phyloP scores from a whole-genome alignment of 371 early-diverging fungal species.

The Umbelopsis sp. region DNA sequence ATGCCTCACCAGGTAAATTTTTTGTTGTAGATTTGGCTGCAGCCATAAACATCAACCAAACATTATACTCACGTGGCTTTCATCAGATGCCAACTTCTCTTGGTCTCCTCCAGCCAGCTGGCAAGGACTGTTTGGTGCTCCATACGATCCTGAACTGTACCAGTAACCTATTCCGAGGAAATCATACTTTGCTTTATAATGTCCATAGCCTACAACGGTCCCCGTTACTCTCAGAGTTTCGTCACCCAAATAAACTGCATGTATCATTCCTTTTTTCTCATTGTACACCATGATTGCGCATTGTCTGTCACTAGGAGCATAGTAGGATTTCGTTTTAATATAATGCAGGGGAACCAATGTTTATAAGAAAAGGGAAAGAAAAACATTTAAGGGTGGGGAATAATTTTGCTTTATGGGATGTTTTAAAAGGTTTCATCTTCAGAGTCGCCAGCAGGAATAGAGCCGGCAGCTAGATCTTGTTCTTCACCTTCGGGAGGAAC shows the following conservation, averaged over 20 bases:
- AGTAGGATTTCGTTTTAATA: not conserved
- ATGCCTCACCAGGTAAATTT: not conserved
- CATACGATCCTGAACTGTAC: constrained; percentile 44
- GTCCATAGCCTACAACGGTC: not conserved
- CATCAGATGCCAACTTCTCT: constrained; percentile 25
- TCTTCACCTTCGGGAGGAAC: constrained; percentile 49
- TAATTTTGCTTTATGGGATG: constrained; percentile 3
- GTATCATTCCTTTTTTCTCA: no score
- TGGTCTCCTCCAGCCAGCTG: constrained; percentile 76
- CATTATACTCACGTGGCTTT: not conserved
- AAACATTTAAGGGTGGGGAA: constrained; percentile 2
- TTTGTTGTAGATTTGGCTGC: not conserved
- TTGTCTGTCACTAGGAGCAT: no score
- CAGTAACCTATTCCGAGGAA: constrained; percentile 25
- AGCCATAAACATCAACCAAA: not conserved
- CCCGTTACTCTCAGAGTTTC: no score
- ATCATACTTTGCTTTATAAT: not conserved
- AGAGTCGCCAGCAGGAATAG: constrained; percentile 34
- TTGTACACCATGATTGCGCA: no score
- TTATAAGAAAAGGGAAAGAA: not conserved
- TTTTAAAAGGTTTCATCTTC: constrained; percentile 61
- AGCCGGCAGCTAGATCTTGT: constrained; percentile 22
- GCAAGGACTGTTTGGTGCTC: constrained; percentile 61
- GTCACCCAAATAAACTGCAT: no score
- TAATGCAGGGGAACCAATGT: not conserved